These are phyloP conservation scores for Trametes villosa DNA, from an alignment of 768 basidiomycete species.

Conservation along the genomic window DNA sequence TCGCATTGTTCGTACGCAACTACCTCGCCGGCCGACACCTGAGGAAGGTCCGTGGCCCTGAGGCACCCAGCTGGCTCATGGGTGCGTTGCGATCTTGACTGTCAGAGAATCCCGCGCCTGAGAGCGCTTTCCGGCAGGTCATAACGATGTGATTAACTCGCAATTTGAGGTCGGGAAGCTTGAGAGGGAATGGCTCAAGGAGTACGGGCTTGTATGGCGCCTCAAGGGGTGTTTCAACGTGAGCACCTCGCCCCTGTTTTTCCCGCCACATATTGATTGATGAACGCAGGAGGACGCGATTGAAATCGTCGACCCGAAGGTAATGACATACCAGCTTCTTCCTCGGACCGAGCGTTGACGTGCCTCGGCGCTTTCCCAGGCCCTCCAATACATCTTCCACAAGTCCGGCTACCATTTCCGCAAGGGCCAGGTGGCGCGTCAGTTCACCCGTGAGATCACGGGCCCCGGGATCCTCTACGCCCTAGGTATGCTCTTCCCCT, in stretches of 20 bases:
- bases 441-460: slow-evolving; percentile 23
- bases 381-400: slow-evolving; percentile 35
- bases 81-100: not conserved
- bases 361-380: slow-evolving; percentile 19
- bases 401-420: slow-evolving; percentile 33
- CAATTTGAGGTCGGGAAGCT: slow-evolving; percentile 28
- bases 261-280: not conserved
- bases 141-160: not conserved
- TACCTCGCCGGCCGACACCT: slow-evolving; percentile 21
- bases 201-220: slow-evolving; percentile 28
- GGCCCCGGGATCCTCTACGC: slow-evolving; percentile 24
- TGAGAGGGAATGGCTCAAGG: slow-evolving; percentile 19
- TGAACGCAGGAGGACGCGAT: slow-evolving; percentile 16
- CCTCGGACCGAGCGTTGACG: not conserved
- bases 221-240: slow-evolving; percentile 27
- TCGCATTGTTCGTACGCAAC: slow-evolving; percentile 11
- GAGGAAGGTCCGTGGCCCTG: slow-evolving; percentile 27
- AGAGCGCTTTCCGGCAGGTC: not conserved
- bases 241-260: not conserved
- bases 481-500: slow-evolving; percentile 16
- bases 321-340: not conserved
- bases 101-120: not conserved
- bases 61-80: slow-evolving; percentile 21
- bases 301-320: slow-evolving; percentile 20
- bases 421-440: slow-evolving; percentile 29